Evolutionary conservation across 2,329 filamentous ascomycete species (phyloP), one percentile per base, ranked within the genome.

Genomic region (Colletotrichum cereale): DNA sequence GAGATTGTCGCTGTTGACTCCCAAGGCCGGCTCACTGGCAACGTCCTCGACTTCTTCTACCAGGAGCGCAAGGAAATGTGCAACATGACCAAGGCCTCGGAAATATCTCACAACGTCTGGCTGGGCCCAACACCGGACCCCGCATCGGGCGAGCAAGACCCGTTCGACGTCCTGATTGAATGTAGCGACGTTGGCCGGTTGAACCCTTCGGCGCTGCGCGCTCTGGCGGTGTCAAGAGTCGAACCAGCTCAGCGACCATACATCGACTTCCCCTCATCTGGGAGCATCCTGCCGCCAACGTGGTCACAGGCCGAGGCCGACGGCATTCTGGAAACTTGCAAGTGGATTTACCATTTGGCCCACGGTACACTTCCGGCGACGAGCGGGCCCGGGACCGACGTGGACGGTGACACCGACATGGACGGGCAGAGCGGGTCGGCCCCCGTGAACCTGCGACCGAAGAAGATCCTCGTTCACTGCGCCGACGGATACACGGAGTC

Each of bases 401-500:
- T 81, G 10, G 88, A 91, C 74, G 86, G 86, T 2, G 90, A 91
- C 74, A 86, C 87, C 65, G 82, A 83, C 56, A 89, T 92, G 86
- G 77, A 79, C 1, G 62, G 75, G 65, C 74, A 77, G n/a, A 29
- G 21, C 7, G 36, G n/a, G 58, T 29, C 68, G 29, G 52, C 52
- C 14, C 42, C 52, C 29, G 56, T 67, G 71, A 63, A 76, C 63
- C 44, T 65, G 31, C 81, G 82, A 42, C 85, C 90, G 66, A 86
- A 90, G 73, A 95, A 91, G 78, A 90, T 98, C 42, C 88, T 98
- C 40, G 93, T 99, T 50, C 96, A 98, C 81, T 98, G 96, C 80
- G 91, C 92, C 2, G 96, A 99, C 80, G 96, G 96, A 24, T 99
- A 99, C 78, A 99, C 96, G 0, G 96, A 99, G 81, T 96, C 93